These are phyloP conservation scores for Neoboletus brunneissimus DNA, from an alignment of 768 basidiomycete genomes.

Conservation along the genomic window DNA sequence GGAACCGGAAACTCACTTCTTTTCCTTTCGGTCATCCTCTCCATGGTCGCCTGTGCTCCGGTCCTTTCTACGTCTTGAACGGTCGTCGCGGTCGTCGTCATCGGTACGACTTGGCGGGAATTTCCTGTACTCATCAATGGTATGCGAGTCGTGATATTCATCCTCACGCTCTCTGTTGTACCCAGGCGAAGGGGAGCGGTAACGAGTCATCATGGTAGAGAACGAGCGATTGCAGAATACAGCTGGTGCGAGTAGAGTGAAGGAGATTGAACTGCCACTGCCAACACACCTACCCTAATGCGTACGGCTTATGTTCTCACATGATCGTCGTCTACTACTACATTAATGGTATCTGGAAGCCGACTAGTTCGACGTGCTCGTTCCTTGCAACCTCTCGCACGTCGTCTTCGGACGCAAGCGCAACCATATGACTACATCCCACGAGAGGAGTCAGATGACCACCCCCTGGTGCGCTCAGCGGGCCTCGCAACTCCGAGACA, in stretches of 20 bases:
- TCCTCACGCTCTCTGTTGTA: constrained; percentile 27
- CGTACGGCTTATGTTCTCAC: constrained; percentile 2
- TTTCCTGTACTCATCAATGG: constrained; percentile 30
- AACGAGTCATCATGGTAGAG: constrained; percentile 40
- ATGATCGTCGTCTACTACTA: background rate
- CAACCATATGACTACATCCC: constrained; percentile 41
- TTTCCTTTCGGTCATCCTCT: constrained; percentile 38
- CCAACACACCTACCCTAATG: background rate
- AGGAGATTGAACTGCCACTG: background rate
- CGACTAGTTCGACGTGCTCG: constrained; percentile 26
- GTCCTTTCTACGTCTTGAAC: constrained; percentile 26
- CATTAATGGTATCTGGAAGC: constrained; percentile 22
- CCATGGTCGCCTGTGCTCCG: constrained; percentile 17
- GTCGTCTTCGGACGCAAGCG: constrained; percentile 56
- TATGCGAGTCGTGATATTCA: constrained; percentile 34
- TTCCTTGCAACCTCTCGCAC: constrained; percentile 28
- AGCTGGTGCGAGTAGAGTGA: background rate
- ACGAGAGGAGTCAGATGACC: constrained; percentile 32
- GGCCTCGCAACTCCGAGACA: constrained; percentile 60
- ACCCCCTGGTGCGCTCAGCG: constrained; percentile 39
- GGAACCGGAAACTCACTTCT: constrained; percentile 41
- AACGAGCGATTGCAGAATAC: background rate
- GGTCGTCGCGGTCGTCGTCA: constrained; percentile 31
- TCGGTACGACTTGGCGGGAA: constrained; percentile 33
- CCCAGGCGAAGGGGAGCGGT: constrained; percentile 46